Base-by-base conservation (phyloP, 2,329 filamentous ascomycete genomes). In the Fusarium sublunatum region DNA sequence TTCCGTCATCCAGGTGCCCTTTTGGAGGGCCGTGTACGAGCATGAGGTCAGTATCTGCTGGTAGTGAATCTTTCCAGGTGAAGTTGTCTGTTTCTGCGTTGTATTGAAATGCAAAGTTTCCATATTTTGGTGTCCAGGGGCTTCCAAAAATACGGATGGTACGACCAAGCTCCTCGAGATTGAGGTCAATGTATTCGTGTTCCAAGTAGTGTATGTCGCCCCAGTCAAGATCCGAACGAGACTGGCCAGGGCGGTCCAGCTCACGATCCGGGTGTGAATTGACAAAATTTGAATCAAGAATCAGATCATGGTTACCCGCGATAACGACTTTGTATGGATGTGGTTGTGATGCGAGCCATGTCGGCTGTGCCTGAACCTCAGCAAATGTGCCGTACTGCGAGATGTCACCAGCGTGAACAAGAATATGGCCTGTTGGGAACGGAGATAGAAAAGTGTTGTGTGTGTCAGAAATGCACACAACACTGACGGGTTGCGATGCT, bases 401-500 rank as follows among this genome's bases (percentile, higher is more conserved):
- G 63, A 91, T 72, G 70, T 91, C 89, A 5, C 88, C 88, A 2
- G 88, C 88, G 70, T 91, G 88, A 46, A 91, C 85, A 22, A 91
- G 78, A 8, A 91, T 82, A 69, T 91, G 88, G 36, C 88, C 89
- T 11, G 79, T 80, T 0, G 88, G 88, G 2, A 91, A 78, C 65
- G 82, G 85, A 15, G 13, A 35, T 66, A 82, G 78, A 3, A 79
- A 78, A 58, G 78, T 79, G 71, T 88, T 89, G 73, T 91, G 88
- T 2, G 88, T 91, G 74, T 91, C 89, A 3, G 88, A 88, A 46
- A 91, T 81, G 75, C 87, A 90, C 35, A 91, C 86, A 52, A 91
- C 12, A 13, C 13, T 35, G 13, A 35, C 13, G 32, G 13, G 11
- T 15, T 29, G 32, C 32, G 32, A 35, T 7, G 5, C 10, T 35